Percentiles rank a stretch among this genome's conserved stretches.
phyloP scores from a whole-genome alignment of 2,329 filamentous ascomycete genomes.

The Chlorencoelia australis region DNA sequence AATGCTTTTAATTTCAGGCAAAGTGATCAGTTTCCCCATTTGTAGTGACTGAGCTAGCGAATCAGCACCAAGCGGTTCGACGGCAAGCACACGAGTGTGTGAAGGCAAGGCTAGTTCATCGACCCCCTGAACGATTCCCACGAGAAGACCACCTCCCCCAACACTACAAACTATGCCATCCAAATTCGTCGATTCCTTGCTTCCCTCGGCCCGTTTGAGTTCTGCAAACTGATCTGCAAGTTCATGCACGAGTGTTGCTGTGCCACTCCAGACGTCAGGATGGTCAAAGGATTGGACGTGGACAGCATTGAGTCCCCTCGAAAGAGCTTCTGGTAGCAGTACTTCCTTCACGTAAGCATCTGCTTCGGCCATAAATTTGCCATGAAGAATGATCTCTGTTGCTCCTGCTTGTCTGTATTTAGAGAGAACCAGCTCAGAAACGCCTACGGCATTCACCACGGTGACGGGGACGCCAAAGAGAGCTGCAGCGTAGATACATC shows the following conservation, averaged over 20 bases:
- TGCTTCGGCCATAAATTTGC: slow-evolving; percentile 58
- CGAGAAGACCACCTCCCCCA: slow-evolving; percentile 71
- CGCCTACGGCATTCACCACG: slow-evolving; percentile 35
- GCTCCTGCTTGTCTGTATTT: slow-evolving; percentile 61
- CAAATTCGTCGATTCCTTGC: slow-evolving; percentile 38
- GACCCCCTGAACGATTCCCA: slow-evolving; percentile 59
- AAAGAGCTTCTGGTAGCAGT: too few species aligned
- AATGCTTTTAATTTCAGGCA: slow-evolving; percentile 63
- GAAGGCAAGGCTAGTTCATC: too few species aligned
- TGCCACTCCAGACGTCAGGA: slow-evolving; percentile 58
- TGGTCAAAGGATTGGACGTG: slow-evolving; percentile 66
- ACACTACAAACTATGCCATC: slow-evolving; percentile 69
- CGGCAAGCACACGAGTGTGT: slow-evolving; percentile 53
- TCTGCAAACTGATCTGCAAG: slow-evolving; percentile 19
- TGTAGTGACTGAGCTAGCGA: slow-evolving; percentile 54
- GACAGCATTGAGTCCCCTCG: slow-evolving; percentile 37
- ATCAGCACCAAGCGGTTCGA: slow-evolving; percentile 69
- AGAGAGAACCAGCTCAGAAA: slow-evolving; percentile 58
- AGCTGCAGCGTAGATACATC: slow-evolving; percentile 63
- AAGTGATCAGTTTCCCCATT: slow-evolving; percentile 46
- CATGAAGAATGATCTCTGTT: slow-evolving; percentile 57
- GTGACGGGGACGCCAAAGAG: slow-evolving; percentile 45
- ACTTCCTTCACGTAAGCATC: slow-evolving; percentile 54
- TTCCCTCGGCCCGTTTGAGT: too few species aligned
- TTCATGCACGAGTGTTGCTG: slow-evolving; percentile 45